Conservation (phyloP, 148 eudicot species). For the Spergularia marina region DNA sequence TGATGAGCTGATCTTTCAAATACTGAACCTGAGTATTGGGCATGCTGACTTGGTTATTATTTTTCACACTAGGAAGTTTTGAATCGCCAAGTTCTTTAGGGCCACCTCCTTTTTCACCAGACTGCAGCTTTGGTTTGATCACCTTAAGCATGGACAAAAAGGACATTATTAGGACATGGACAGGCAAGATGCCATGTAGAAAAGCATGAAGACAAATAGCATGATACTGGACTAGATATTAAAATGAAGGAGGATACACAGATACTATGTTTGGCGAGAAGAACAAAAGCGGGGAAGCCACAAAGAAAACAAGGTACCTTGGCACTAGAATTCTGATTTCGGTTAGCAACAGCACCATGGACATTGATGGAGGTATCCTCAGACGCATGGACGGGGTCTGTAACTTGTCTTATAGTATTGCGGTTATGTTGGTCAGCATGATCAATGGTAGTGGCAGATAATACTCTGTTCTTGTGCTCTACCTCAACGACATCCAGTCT, state of each 20-base stretch:
- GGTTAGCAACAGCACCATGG: too few species aligned
- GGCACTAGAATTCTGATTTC: not conserved
- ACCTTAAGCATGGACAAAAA: slow-evolving; percentile 33
- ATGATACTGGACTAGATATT: not conserved
- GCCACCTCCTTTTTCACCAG: slow-evolving; percentile 27
- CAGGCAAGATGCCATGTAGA: not conserved
- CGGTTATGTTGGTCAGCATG: slow-evolving; percentile 28
- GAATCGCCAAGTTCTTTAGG: slow-evolving; percentile 21
- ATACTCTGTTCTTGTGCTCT: slow-evolving; percentile 40
- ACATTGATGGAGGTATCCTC: too few species aligned
- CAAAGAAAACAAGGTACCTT: not conserved
- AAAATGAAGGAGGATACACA: too few species aligned
- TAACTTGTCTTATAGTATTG: slow-evolving; percentile 47
- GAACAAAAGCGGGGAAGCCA: too few species aligned
- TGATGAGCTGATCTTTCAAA: slow-evolving; percentile 84
- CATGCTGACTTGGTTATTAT: slow-evolving; percentile 34
- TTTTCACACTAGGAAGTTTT: slow-evolving; percentile 39
- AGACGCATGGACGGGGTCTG: slow-evolving; percentile 25
- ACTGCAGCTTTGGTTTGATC: slow-evolving; percentile 25
- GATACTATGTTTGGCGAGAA: too few species aligned
- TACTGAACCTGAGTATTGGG: slow-evolving; percentile 58
- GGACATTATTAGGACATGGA: not conserved
- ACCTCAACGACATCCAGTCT: slow-evolving; percentile 19
- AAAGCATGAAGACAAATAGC: slow-evolving; percentile 5
- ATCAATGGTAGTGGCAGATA: slow-evolving; percentile 29